Conservation (phyloP, 257 asterid genomes). For the Forsythia viridissima region DNA sequence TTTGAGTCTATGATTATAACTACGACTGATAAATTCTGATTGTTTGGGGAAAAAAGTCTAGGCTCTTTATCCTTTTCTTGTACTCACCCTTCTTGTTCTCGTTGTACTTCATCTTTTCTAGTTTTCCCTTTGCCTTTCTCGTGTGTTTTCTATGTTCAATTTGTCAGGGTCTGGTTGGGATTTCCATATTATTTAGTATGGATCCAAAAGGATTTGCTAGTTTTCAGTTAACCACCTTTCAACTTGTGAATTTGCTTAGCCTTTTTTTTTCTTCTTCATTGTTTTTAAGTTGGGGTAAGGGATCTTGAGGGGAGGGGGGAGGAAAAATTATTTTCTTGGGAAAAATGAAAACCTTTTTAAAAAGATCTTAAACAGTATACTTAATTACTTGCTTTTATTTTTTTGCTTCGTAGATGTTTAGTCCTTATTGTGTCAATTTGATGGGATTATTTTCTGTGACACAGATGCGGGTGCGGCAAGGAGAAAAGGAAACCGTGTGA, state of each 20-base stretch:
- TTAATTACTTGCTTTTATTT: background rate
- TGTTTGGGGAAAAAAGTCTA: background rate
- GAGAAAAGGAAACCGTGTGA: constrained; percentile 28
- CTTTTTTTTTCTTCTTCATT: background rate
- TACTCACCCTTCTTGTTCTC: background rate
- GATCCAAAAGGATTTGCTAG: background rate
- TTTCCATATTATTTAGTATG: background rate
- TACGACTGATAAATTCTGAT: background rate
- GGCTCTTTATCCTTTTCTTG: background rate
- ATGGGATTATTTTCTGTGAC: constrained; percentile 20
- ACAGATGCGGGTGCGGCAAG: constrained; percentile 34
- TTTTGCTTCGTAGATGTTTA: background rate
- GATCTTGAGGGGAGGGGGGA: background rate
- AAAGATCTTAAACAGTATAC: background rate
- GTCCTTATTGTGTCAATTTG: constrained; percentile 27
- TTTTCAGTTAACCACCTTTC: background rate
- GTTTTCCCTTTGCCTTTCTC: background rate
- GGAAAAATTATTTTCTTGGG: background rate
- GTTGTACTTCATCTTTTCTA: background rate
- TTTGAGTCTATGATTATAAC: background rate
- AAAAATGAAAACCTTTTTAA: background rate
- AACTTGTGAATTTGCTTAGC: background rate
- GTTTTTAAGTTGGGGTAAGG: background rate
- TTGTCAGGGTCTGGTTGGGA: background rate
- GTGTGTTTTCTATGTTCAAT: background rate